These are phyloP conservation scores for Phytopythium helicoides DNA, from an alignment of 352 stramenopile species.

Conservation along the genomic window DNA sequence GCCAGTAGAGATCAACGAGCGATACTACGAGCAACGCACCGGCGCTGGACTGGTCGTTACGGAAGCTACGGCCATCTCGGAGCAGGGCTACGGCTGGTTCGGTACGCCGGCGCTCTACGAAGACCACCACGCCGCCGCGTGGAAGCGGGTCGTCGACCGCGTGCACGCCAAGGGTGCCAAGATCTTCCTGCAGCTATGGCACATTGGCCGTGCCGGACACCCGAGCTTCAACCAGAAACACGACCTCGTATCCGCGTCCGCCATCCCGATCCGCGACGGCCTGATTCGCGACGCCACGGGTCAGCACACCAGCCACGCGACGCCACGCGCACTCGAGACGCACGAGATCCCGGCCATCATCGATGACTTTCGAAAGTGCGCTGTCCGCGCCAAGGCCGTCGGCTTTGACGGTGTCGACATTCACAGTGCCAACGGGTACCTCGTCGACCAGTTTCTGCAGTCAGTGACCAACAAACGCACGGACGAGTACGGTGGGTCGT, in stretches of 20 bases:
- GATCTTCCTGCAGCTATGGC: slow-evolving; percentile 29
- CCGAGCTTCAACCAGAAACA: slow-evolving; percentile 18
- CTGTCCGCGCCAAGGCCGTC: slow-evolving; percentile 28
- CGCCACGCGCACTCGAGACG: slow-evolving; percentile 42
- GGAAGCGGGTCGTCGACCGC: slow-evolving; percentile 29
- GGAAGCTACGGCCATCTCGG: slow-evolving; percentile 2
- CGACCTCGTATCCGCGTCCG: slow-evolving; percentile 29
- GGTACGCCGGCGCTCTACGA: slow-evolving; percentile 24
- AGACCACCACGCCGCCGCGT: slow-evolving; percentile 18
- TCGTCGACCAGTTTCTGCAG: slow-evolving; percentile 87
- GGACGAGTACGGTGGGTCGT: slow-evolving; percentile 44
- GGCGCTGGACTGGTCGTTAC: slow-evolving; percentile 6
- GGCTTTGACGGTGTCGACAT: slow-evolving; percentile 91
- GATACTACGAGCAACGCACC: slow-evolving; percentile 7
- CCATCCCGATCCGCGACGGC: slow-evolving; percentile 14
- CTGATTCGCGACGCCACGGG: slow-evolving; percentile 7
- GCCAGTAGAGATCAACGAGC: slow-evolving; percentile 18
- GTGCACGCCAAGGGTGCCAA: slow-evolving; percentile 57
- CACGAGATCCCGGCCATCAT: slow-evolving; percentile 62
- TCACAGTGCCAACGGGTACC: slow-evolving; percentile 86
- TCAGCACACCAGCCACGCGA: slow-evolving; percentile 11
- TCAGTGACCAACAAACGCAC: slow-evolving; percentile 62
- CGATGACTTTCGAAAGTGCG: slow-evolving; percentile 49
- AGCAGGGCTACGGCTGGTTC: slow-evolving; percentile 9
- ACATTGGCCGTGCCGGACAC: slow-evolving; percentile 38